Percentiles rank a stretch among this genome's conserved stretches.
Conservation (phyloP, 2,329 filamentous ascomycete species). For the Shiraia sp. region DNA sequence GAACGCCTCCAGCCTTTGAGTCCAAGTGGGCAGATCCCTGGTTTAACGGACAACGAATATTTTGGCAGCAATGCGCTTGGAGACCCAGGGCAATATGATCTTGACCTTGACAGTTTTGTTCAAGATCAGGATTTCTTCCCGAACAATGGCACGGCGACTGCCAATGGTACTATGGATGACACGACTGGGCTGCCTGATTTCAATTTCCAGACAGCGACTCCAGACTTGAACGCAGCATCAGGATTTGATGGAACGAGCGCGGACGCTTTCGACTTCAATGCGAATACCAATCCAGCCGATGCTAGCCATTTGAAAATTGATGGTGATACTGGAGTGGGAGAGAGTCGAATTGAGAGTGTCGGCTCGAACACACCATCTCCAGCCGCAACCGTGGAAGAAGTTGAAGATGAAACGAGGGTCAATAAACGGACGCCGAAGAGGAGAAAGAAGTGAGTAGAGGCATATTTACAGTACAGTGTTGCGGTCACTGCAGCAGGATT, state of each 20-base stretch:
- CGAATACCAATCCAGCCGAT: background rate
- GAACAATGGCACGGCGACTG: background rate
- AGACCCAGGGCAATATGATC: slow-evolving; percentile 44
- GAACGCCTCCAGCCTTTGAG: slow-evolving; percentile 77
- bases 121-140: slow-evolving; percentile 60
- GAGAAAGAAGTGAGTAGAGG: slow-evolving; percentile 26
- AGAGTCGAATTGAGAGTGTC: slow-evolving; percentile 46
- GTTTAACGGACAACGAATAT: slow-evolving; percentile 52
- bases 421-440: slow-evolving; percentile 31
- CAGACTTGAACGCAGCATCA: slow-evolving; percentile 3
- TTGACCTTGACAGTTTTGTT: slow-evolving; percentile 63
- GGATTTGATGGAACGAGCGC: slow-evolving; percentile 8
- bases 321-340: slow-evolving; percentile 8
- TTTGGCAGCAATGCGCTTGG: slow-evolving; percentile 43
- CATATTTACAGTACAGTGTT: too few relatives aligned
- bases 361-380: slow-evolving; percentile 45
- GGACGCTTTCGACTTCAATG: slow-evolving; percentile 10
- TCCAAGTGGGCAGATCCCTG: slow-evolving; percentile 77
- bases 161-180: slow-evolving; percentile 4
- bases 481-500: too few relatives aligned
- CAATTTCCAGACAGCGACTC: slow-evolving; percentile 23
- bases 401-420: slow-evolving; percentile 36
- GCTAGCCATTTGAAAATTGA: slow-evolving; percentile 11
- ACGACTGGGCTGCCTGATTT: slow-evolving; percentile 27
- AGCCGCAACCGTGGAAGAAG: slow-evolving; percentile 41